Percentiles rank a stretch among this genome's conserved stretches.
These are phyloP conservation scores for Takashimella koratensis DNA, from an alignment of 1,284 basidiomycete genomes.

Conservation along the genomic window DNA sequence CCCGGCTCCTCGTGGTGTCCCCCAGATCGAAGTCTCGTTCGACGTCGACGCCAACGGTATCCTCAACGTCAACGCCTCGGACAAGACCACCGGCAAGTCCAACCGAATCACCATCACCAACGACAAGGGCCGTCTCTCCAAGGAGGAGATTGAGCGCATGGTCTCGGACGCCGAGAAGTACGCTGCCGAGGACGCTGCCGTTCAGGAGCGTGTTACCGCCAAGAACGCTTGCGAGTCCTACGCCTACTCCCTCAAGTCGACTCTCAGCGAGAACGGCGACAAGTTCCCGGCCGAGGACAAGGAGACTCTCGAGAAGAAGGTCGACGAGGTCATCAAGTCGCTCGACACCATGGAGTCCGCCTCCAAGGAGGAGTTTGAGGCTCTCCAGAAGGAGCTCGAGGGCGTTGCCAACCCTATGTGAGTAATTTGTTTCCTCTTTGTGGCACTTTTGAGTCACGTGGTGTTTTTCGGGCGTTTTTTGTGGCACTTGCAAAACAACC, in stretches of 20 bases:
- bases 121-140: constrained; percentile 96
- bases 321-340: constrained; percentile 84
- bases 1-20: constrained; percentile 96
- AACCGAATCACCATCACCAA: constrained; percentile 91
- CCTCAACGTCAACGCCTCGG: constrained; percentile 83
- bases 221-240: constrained; percentile 74
- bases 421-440: not conserved
- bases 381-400: constrained; percentile 93
- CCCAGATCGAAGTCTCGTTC: constrained; percentile 97
- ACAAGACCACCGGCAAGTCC: constrained; percentile 93
- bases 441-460: not conserved
- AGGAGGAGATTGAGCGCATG: constrained; percentile 99
- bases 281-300: constrained; percentile 90
- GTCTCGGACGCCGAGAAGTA: constrained; percentile 82
- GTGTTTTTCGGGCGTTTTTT: too few species aligned
- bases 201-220: constrained; percentile 64
- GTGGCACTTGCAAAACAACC: too few species aligned
- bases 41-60: constrained; percentile 99
- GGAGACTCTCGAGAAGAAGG: constrained; percentile 73
- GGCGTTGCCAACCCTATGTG: constrained; percentile 77
- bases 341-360: constrained; percentile 77
- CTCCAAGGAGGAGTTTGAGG: constrained; percentile 93
- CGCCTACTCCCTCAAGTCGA: constrained; percentile 94
- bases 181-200: constrained; percentile 52
- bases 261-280: constrained; percentile 72